Evolutionary conservation across 192 early-diverging fungal genomes (phyloP).

Genomic region (Linnemannia hyalina): DNA sequence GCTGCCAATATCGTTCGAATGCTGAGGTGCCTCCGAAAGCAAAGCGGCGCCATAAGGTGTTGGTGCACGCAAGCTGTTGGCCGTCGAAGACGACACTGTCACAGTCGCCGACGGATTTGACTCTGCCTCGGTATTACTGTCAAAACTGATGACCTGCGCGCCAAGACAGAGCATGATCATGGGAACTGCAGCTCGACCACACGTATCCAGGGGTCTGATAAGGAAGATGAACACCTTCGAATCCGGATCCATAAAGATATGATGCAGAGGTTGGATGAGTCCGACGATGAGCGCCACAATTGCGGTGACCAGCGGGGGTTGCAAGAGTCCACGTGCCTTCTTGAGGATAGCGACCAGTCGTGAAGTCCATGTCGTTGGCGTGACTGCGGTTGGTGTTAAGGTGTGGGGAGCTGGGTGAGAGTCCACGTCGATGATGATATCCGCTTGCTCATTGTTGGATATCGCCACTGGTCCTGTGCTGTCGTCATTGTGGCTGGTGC

Average conservation of each 20-base stretch:
- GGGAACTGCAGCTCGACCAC: conserved; percentile 81
- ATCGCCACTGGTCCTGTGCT: neutral
- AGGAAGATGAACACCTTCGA: conserved; percentile 65
- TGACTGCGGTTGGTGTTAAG: neutral
- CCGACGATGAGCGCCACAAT: conserved; percentile 72
- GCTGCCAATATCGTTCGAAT: neutral
- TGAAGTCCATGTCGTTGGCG: neutral
- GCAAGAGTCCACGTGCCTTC: conserved; percentile 55
- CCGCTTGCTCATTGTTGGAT: neutral
- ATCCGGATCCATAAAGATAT: conserved; percentile 65
- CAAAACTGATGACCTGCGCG: conserved; percentile 62
- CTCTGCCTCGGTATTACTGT: neutral
- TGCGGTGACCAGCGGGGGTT: conserved; percentile 79
- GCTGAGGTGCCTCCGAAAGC: neutral
- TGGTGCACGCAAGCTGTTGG: neutral
- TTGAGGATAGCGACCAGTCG: neutral
- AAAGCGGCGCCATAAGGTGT: neutral
- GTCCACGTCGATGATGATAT: conserved; percentile 4
- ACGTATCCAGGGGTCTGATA: conserved; percentile 75
- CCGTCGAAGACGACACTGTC: neutral
- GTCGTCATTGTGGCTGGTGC: neutral
- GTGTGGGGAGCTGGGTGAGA: neutral
- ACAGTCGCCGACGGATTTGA: neutral
- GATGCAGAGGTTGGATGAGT: conserved; percentile 70
- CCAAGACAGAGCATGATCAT: conserved; percentile 80